Evolutionary conservation across 2,329 filamentous ascomycete genomes (phyloP), one percentile per base, ranked within the genome.

Genomic region (Talaromyces islandicus): DNA sequence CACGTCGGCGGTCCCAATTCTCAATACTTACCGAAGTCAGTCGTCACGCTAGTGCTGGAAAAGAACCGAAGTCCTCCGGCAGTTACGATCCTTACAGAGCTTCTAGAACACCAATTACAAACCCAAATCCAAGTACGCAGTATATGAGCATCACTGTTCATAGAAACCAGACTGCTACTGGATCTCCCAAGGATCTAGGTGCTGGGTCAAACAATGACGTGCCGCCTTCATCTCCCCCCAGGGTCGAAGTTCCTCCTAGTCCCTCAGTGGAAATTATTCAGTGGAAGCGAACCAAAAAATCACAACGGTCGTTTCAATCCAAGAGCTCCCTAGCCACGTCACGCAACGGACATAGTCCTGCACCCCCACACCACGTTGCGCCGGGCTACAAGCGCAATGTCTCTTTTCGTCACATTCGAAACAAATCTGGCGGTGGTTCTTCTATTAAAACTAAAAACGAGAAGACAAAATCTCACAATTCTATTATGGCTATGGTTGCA

Each of bases 1-100:
- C 65, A 3, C 79, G 80, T 52, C 78, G 80, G 7, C 77, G 81
- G 54, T 85, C 83, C 4, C 79, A 81, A 50, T 84, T 81, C 64
- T 85, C 83, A 1, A 81, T 84, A 57, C 73, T 83, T 59, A 83
- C 83, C 38, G 79, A 84, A 59, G 79, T 81, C 58, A 74, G 81
- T 57, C 75, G 76, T 53, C 76, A 74, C 0, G 77, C 78, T 54
- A 80, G 76, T 62, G 80, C 83, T 56, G 77, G 78, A 43, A 80
- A 81, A 59, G 75, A 79, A 35, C 77, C 81, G 1, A 72, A 66
- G 35, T 77, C 76, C 2, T 73, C 72, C 24, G 69, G 69, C 3
- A 94, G 88, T 73, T 96, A 96, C 67, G 92, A 96, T 71, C 91
- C 92, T 0, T 96, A 89, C 72, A 85, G 90, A 68, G 85, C 89